Percentiles rank a stretch among this genome's conserved stretches.
Conservation (phyloP, 2,329 filamentous ascomycete genomes). For the Colletotrichum sp. region DNA sequence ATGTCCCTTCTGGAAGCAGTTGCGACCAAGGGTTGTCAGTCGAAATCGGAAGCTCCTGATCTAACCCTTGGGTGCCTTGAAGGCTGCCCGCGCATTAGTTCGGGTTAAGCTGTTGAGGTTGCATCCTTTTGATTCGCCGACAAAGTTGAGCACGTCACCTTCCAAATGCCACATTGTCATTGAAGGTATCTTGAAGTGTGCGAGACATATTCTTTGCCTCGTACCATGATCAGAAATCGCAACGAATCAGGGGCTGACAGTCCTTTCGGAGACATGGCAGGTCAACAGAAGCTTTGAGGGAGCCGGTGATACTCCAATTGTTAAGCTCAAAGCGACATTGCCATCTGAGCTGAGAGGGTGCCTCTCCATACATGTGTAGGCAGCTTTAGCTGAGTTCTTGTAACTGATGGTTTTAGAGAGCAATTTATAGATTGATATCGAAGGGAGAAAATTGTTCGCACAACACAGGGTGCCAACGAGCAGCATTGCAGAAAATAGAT, state of each 20-base stretch:
- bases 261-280: background rate
- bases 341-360: background rate
- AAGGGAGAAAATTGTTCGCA: too few species aligned
- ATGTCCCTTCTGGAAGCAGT: background rate
- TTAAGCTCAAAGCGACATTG: background rate
- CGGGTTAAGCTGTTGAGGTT: background rate
- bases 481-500: too few species aligned
- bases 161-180: background rate
- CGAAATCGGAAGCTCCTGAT: too few species aligned
- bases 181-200: background rate
- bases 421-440: too few species aligned
- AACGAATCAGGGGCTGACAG: background rate
- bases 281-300: background rate
- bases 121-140: background rate
- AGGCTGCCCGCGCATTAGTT: too few species aligned
- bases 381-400: background rate
- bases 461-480: too few species aligned
- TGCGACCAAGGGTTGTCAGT: background rate
- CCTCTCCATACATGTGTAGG: background rate
- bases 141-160: fast-evolving
- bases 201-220: background rate
- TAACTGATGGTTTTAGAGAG: too few species aligned
- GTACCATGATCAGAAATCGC: background rate
- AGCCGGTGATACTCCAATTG: background rate
- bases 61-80: background rate